Evolutionary conservation across 371 early-diverging fungal species (phyloP).

Genomic region (Blakeslea trispora): DNA sequence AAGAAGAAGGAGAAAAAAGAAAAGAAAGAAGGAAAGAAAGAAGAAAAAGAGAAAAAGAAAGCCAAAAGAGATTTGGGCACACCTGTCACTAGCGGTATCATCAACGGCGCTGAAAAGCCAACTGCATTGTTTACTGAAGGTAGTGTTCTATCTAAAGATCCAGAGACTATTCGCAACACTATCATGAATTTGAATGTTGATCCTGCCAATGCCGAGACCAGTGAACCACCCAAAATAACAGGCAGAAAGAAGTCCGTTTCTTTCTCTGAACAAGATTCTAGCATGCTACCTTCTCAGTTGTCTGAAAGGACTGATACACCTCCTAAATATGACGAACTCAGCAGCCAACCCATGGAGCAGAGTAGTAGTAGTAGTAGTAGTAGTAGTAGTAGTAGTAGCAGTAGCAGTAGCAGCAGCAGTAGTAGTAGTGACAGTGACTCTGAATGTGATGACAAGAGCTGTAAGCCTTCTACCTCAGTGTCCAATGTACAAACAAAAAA

Average conservation of each 20-base stretch:
- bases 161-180: constrained; percentile 42
- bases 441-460: constrained; percentile 20
- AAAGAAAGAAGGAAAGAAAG: constrained; percentile 31
- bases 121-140: constrained; percentile 6
- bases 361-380: constrained; percentile 1
- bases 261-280: constrained; percentile 24
- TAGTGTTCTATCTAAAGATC: constrained; percentile 15
- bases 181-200: constrained; percentile 34
- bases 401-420: constrained; percentile 21
- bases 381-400: constrained; percentile 16
- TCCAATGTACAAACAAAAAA: constrained; percentile 1
- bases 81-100: constrained; percentile 23
- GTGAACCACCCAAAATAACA: not conserved
- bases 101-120: constrained; percentile 13
- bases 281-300: not conserved
- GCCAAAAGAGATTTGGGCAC: constrained; percentile 26
- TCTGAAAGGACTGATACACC: not conserved
- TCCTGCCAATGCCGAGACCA: constrained; percentile 5
- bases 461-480: not conserved
- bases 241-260: constrained; percentile 30
- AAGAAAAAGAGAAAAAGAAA: constrained; percentile 25
- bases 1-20: constrained; percentile 27
- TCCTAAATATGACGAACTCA: too few relatives aligned
- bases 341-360: too few relatives aligned
- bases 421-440: constrained; percentile 28